Percentiles rank a stretch among this genome's conserved stretches.
Evolutionary conservation across 805 yeast genomes (phyloP).

Genomic region (Teunomyces lycoperdinae): DNA sequence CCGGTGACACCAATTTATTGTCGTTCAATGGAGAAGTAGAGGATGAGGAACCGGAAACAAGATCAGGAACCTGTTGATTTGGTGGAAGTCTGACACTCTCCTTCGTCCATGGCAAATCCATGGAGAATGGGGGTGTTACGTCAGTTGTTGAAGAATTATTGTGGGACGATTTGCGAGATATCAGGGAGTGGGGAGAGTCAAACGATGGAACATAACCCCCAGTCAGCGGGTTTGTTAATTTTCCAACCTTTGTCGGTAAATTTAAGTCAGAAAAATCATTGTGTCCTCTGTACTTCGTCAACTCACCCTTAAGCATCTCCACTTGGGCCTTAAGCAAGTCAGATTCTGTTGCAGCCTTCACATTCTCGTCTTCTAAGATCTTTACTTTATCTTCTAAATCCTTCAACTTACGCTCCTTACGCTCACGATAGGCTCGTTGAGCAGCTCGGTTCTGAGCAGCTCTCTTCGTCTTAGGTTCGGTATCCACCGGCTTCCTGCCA

Average conservation of each 20-base stretch:
- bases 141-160: conserved; percentile 2
- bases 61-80: conserved; percentile 27
- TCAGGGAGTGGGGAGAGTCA: conserved; percentile 3
- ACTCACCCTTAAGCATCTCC: conserved; percentile 66
- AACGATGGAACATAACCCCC: conserved; percentile 17
- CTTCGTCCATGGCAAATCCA: conserved; percentile 54
- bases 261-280: conserved; percentile 27
- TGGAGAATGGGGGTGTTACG: conserved; percentile 32
- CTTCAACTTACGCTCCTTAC: conserved; percentile 83
- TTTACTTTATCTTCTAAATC: conserved; percentile 80
- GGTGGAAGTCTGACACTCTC: conserved; percentile 8
- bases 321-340: conserved; percentile 77
- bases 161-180: conserved; percentile 1
- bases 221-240: conserved; percentile 19
- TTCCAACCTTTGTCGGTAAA: conserved; percentile 31
- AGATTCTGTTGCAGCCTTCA: conserved; percentile 66
- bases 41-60: conserved; percentile 31
- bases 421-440: conserved; percentile 94
- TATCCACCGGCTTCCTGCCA: conserved; percentile 77
- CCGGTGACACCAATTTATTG: conserved; percentile 32
- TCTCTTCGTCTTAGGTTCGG: conserved; percentile 82
- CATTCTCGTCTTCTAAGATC: conserved; percentile 66
- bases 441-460: conserved; percentile 98
- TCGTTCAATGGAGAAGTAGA: conserved; percentile 39
- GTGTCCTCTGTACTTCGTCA: conserved; percentile 54